A percentile compares a stretch with the other conserved stretches of the same genome.
phyloP scores from a whole-genome alignment of 768 basidiomycete genomes.

The Fomitopsis serialis region DNA sequence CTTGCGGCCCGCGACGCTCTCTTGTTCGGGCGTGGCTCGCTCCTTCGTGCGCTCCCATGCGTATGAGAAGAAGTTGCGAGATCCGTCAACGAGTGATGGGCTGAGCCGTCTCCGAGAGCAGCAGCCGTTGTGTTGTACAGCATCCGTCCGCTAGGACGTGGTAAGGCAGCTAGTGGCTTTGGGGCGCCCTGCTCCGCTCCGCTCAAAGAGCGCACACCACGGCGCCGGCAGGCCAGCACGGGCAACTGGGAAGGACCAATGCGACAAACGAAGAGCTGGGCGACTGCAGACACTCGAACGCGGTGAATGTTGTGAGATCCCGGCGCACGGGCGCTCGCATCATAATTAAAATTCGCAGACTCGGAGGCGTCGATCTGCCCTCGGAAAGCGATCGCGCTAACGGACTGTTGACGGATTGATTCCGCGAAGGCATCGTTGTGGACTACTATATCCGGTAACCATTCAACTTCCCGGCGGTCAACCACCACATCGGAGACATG shows the following conservation, averaged over 20 bases:
- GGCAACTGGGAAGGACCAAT: too few relatives aligned
- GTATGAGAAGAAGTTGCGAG: not conserved
- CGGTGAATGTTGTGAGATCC: not conserved
- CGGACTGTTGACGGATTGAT: not conserved
- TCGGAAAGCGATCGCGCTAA: not conserved
- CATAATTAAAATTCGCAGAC: too few relatives aligned
- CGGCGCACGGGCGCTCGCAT: not conserved
- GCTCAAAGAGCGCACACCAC: too few relatives aligned
- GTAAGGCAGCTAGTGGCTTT: too few relatives aligned
- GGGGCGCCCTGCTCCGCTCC: too few relatives aligned
- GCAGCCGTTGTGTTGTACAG: not conserved
- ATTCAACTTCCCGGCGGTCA: conserved; percentile 1
- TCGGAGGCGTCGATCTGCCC: not conserved
- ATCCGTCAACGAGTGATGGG: not conserved
- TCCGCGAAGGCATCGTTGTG: not conserved
- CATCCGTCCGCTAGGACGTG: not conserved
- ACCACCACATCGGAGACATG: not conserved
- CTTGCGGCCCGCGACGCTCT: not conserved
- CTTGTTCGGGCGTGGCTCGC: not conserved
- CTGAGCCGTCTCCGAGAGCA: not conserved
- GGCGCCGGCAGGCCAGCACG: too few relatives aligned
- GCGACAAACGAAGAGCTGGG: too few relatives aligned
- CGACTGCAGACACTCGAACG: not conserved
- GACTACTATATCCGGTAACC: not conserved
- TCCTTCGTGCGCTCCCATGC: not conserved